Conservation (phyloP, 1,139 yeast genomes). For the Suhomyces wounanorum region DNA sequence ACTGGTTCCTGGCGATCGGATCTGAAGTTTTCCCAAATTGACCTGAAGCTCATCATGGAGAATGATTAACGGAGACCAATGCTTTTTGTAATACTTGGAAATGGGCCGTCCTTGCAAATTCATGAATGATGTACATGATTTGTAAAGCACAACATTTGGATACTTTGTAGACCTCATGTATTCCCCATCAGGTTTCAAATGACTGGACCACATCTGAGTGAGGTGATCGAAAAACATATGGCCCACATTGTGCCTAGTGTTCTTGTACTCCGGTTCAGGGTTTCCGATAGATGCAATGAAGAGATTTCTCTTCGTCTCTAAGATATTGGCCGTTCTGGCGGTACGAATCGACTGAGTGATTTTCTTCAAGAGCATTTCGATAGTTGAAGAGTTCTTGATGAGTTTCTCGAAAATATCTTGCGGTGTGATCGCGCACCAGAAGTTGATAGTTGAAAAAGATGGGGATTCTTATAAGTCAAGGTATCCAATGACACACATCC, state of each 20-base stretch:
- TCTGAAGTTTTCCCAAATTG: slow-evolving; percentile 62
- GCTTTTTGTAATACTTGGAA: slow-evolving; percentile 46
- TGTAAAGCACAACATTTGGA: slow-evolving; percentile 37
- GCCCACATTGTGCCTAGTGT: slow-evolving; percentile 81
- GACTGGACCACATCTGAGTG: slow-evolving; percentile 26
- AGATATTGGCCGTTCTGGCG: slow-evolving; percentile 7
- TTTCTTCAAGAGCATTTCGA: slow-evolving; percentile 9
- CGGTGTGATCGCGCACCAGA: background rate
- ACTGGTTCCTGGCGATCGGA: slow-evolving; percentile 57
- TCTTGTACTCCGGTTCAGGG: slow-evolving; percentile 62
- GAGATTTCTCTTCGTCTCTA: slow-evolving; percentile 22
- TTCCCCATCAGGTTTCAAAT: slow-evolving; percentile 15
- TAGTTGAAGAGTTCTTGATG: background rate
- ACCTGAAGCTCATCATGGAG: slow-evolving; percentile 77
- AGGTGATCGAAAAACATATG: slow-evolving; percentile 51
- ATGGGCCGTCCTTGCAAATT: slow-evolving; percentile 64
- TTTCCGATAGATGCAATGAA: slow-evolving; percentile 72
- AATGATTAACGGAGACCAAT: slow-evolving; percentile 47
- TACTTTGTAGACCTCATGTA: slow-evolving; percentile 24
- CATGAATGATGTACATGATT: slow-evolving; percentile 60
- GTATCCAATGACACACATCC: too few species aligned
- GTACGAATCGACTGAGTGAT: slow-evolving; percentile 8
- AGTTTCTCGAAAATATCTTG: background rate
- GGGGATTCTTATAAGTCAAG: background rate
- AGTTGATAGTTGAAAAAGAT: too few species aligned